phyloP scores from a whole-genome alignment of 306 rosid species.

The Acmispon strigosus region DNA sequence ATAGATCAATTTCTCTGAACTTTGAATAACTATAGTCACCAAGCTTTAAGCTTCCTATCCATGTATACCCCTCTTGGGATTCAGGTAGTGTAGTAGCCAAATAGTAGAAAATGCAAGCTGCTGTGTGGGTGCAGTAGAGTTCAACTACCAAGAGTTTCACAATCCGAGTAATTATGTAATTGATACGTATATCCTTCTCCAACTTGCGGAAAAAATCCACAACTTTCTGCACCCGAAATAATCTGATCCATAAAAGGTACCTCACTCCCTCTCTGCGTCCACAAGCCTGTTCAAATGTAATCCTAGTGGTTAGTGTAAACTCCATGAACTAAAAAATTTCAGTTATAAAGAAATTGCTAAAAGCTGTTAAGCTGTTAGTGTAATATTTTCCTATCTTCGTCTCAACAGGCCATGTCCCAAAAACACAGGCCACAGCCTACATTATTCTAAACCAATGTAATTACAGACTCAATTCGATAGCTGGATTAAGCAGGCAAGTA shows the following conservation, averaged over 20 bases:
- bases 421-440: background rate
- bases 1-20: slow-evolving; percentile 86
- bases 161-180: slow-evolving; percentile 71
- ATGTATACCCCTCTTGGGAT: slow-evolving; percentile 82
- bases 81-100: slow-evolving; percentile 89
- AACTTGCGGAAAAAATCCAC: slow-evolving; percentile 39
- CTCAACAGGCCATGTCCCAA: background rate
- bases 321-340: slow-evolving; percentile 2
- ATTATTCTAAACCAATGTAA: background rate
- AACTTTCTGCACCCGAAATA: slow-evolving; percentile 68
- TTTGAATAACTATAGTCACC: slow-evolving; percentile 71
- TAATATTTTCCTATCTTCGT: background rate
- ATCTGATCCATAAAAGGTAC: slow-evolving; percentile 83
- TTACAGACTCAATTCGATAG: background rate
- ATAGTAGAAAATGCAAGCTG: slow-evolving; percentile 95
- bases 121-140: slow-evolving; percentile 95
- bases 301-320: slow-evolving; percentile 5
- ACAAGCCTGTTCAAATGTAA: slow-evolving; percentile 45
- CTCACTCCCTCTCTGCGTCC: slow-evolving; percentile 77
- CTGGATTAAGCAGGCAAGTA: background rate
- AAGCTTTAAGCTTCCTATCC: slow-evolving; percentile 90
- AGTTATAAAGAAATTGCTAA: slow-evolving; percentile 5
- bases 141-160: slow-evolving; percentile 80
- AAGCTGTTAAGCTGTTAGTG: background rate
- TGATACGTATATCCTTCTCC: slow-evolving; percentile 92